Conservation (phyloP, 441 rosid genomes). For the Populus trichocarpa region DNA sequence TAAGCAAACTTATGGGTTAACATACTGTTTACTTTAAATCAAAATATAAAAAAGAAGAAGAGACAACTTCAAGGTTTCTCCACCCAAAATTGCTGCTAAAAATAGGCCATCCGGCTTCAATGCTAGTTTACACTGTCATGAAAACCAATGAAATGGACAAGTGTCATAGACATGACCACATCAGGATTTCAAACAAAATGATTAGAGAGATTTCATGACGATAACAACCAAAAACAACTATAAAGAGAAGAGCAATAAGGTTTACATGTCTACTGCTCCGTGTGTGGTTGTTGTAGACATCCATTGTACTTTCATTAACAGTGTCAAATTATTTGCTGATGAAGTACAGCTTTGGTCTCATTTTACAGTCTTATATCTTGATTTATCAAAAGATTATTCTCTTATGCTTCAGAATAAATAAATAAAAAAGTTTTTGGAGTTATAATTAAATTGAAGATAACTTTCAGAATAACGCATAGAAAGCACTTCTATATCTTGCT, state of each 20-base stretch:
- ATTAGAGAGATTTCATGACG: background rate
- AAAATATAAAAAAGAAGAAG: constrained; percentile 3
- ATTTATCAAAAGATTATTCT: background rate
- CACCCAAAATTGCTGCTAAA: constrained; percentile 98
- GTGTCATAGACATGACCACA: constrained; percentile 19
- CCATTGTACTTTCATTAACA: background rate
- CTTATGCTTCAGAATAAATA: background rate
- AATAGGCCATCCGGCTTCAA: constrained; percentile 99
- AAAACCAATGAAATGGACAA: constrained; percentile 29
- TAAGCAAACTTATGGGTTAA: background rate
- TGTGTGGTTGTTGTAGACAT: background rate
- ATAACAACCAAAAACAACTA: background rate
- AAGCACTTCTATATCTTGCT: background rate
- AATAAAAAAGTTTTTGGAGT: background rate
- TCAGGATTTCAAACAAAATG: constrained; percentile 3
- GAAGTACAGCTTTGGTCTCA: background rate
- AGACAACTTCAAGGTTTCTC: constrained; percentile 91
- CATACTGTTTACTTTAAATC: constrained; percentile 10
- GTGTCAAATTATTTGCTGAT: background rate
- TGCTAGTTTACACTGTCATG: constrained; percentile 82
- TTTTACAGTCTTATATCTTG: background rate
- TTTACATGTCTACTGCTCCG: background rate
- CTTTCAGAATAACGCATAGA: background rate
- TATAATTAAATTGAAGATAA: background rate
- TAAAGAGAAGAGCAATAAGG: background rate